Base-by-base conservation (phyloP, 2,329 filamentous ascomycete genomes). In the Cladosporium sp. region DNA sequence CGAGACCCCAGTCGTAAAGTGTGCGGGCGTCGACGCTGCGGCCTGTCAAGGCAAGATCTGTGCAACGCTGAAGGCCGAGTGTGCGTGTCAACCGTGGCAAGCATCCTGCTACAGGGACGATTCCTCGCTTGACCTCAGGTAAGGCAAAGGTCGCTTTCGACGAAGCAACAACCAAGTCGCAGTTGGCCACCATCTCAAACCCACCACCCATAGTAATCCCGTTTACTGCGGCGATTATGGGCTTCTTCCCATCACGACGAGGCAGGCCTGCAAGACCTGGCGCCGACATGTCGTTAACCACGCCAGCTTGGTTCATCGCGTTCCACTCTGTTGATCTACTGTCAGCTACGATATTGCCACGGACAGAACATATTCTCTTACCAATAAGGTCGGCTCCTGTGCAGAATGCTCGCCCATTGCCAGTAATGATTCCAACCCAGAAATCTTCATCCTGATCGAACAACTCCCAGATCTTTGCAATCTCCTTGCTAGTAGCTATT, bases 201-300 rank as follows among this genome's bases (percentile, higher is more conserved):
- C 78, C 79, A 4, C 78, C 79, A 0, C 79, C 79, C 40, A 79
- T 66, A 1, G 77, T 77, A 53, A 76, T 72, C 0, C 79, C 79
- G 63, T 82, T 82, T 3, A 81, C 77, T 2, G 79, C 79, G 7
- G 77, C 78, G 60, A 82, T 78, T 39, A 82, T 71, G 1, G 79
- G 79, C 63, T 82, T 82, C 68, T 79, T 82, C 0, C 82, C 81
- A 11, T 65, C 64, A 11, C 82, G 69, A 35, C 76, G 69, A 35
- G 76, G 79, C 12, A 85, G 61, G 0, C 78, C 81, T 32, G 69
- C 74, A 59, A 82, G 80, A 0, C 80, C 80, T 1, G 67, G 66
- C 19, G 59, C 57, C 9, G 55, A 42, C 59, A 62, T 61, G 38
- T 56, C 54, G 47, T 60, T 61, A 27, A 56, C 54, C 13, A 58